phyloP scores from a whole-genome alignment of 2,329 filamentous ascomycete genomes.

The Ophiostoma ulmi region DNA sequence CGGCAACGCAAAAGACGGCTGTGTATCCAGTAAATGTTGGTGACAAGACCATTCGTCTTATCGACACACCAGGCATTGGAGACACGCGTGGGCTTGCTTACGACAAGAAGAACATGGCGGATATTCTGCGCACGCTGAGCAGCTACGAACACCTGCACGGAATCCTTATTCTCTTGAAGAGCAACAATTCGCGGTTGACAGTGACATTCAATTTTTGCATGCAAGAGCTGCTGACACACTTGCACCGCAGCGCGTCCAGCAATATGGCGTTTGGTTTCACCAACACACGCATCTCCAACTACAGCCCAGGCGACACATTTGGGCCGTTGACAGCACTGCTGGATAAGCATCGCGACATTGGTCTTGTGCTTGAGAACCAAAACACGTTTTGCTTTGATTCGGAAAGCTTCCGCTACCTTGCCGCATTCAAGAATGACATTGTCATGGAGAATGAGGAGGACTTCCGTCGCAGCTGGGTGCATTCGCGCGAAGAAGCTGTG shows the following conservation, averaged over 20 bases:
- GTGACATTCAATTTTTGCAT: constrained; percentile 40
- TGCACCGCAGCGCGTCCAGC: constrained; percentile 36
- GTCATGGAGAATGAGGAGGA: constrained; percentile 35
- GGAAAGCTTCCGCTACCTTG: constrained; percentile 41
- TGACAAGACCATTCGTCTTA: constrained; percentile 34
- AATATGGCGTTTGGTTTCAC: constrained; percentile 44
- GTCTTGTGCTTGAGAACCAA: constrained; percentile 31
- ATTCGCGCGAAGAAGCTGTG: constrained; percentile 33
- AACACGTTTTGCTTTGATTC: constrained; percentile 42
- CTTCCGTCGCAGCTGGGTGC: constrained; percentile 36
- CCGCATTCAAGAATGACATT: constrained; percentile 35
- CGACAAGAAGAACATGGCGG: constrained; percentile 39
- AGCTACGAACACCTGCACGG: constrained; percentile 38
- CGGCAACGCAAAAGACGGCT: constrained; percentile 37
- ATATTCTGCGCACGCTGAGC: constrained; percentile 36
- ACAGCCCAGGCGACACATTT: constrained; percentile 40
- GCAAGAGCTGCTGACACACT: constrained; percentile 38
- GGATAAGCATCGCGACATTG: constrained; percentile 32
- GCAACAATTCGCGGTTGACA: constrained; percentile 37
- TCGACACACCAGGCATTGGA: constrained; percentile 42
- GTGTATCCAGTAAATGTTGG: constrained; percentile 35
- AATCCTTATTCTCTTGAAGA: constrained; percentile 41
- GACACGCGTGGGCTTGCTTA: constrained; percentile 38
- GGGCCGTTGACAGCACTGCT: constrained; percentile 34
- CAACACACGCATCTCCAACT: constrained; percentile 40